Conservation (phyloP, 2,329 filamentous ascomycete genomes). For the Tolypocladium guangdongense region DNA sequence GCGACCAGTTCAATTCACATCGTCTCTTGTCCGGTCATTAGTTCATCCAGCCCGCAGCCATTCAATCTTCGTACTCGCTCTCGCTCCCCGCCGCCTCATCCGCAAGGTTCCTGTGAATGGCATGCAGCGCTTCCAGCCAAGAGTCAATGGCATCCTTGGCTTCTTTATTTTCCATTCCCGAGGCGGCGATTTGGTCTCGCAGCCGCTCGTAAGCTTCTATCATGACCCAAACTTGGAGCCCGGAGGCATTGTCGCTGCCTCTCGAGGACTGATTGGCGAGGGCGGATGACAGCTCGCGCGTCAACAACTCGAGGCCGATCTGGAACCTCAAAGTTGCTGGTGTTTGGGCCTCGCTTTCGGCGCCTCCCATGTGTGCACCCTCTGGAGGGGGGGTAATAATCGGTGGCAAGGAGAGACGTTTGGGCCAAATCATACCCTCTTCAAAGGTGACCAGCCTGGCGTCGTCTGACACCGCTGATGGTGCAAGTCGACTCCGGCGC, state of each 20-base stretch:
- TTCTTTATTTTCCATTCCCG: constrained; percentile 22
- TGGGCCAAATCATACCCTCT: constrained; percentile 36
- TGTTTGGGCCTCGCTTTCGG: background rate
- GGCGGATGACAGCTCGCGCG: constrained; percentile 35
- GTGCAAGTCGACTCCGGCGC: background rate
- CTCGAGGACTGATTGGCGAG: constrained; percentile 16
- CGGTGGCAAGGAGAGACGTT: constrained; percentile 29
- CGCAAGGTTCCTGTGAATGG: constrained; percentile 28
- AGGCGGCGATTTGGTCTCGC: constrained; percentile 30
- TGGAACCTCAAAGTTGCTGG: constrained; percentile 32
- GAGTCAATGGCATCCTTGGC: constrained; percentile 26
- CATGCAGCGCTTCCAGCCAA: constrained; percentile 39
- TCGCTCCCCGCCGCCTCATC: constrained; percentile 12
- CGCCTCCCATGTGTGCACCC: background rate
- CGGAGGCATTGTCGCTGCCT: constrained; percentile 24
- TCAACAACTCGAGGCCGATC: constrained; percentile 39
- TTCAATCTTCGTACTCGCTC: constrained; percentile 16
- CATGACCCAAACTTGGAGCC: constrained; percentile 44
- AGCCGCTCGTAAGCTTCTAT: constrained; percentile 47
- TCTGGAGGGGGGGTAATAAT: constrained; percentile 20
- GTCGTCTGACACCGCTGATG: constrained; percentile 30
- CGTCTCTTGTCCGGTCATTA: background rate
- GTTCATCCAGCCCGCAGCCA: background rate
- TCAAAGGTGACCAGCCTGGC: constrained; percentile 35
- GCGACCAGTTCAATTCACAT: background rate